These are phyloP conservation scores for Kondoa malvinella DNA, from an alignment of 768 basidiomycete species.

Conservation along the genomic window DNA sequence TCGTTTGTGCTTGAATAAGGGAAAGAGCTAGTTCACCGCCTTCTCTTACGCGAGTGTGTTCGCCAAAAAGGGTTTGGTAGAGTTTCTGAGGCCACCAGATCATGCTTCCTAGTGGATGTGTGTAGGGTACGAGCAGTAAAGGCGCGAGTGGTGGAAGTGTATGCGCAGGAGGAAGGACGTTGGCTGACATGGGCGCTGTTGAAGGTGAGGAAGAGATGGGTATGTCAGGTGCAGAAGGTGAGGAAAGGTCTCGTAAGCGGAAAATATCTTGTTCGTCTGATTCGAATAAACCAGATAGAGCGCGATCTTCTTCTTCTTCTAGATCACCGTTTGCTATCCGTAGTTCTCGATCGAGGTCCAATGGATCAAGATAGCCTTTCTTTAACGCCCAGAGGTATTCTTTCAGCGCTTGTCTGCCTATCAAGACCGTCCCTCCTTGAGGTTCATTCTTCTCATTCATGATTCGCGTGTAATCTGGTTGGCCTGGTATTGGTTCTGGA, in stretches of 20 bases:
- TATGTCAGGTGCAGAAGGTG: conserved; percentile 28
- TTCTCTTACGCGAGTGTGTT: conserved; percentile 55
- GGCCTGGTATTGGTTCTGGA: conserved; percentile 32
- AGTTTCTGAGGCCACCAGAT: conserved; percentile 25
- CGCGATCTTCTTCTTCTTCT: conserved; percentile 38
- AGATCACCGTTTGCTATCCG: conserved; percentile 31
- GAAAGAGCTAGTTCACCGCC: conserved; percentile 69
- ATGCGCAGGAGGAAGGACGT: conserved; percentile 40
- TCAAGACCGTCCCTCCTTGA: conserved; percentile 56
- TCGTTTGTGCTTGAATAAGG: conserved; percentile 47
- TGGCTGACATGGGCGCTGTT: conserved; percentile 25
- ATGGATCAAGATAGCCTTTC: conserved; percentile 49
- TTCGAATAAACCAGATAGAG: conserved; percentile 50
- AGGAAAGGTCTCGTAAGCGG: conserved; percentile 41
- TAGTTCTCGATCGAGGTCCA: conserved; percentile 48
- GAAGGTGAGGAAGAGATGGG: conserved; percentile 26
- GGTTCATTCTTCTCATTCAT: conserved; percentile 28
- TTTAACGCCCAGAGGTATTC: conserved; percentile 80
- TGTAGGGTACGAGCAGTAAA: conserved; percentile 37
- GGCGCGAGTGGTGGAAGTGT: conserved; percentile 59
- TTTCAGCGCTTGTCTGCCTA: conserved; percentile 81
- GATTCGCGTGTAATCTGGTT: conserved; percentile 41
- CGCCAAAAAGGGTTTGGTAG: conserved; percentile 77
- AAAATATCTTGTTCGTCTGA: conserved; percentile 60
- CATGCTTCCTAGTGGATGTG: conserved; percentile 24